Percentiles rank a stretch among this genome's conserved stretches.
Evolutionary conservation across 805 yeast genomes (phyloP).

Genomic region (Saccharomycopsis sp.): DNA sequence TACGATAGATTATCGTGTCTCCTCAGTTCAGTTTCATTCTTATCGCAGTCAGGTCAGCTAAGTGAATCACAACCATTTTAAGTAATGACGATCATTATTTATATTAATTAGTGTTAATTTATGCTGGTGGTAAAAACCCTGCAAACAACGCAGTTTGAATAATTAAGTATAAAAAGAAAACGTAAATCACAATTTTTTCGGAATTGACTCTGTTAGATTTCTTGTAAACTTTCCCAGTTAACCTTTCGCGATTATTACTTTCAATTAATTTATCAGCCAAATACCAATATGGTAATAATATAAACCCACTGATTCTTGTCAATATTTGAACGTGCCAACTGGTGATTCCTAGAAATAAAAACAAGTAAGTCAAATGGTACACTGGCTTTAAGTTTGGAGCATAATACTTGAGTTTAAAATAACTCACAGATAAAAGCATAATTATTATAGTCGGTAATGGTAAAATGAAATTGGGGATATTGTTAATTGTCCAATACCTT

Average conservation of each 20-base stretch:
- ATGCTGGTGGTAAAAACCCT: conserved; percentile 94
- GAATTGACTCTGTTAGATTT: not conserved
- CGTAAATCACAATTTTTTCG: conserved; percentile 37
- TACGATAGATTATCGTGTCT: too few species aligned
- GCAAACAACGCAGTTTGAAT: conserved; percentile 69
- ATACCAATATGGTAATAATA: conserved; percentile 75
- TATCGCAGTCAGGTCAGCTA: too few species aligned
- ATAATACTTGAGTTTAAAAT: conserved; percentile 33
- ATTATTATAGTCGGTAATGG: conserved; percentile 61
- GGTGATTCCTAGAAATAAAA: conserved; percentile 45
- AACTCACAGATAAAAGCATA: conserved; percentile 34
- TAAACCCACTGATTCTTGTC: conserved; percentile 68
- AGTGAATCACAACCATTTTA: too few species aligned
- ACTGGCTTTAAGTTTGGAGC: conserved; percentile 33
- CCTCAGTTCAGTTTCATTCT: too few species aligned
- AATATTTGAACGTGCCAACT: conserved; percentile 84
- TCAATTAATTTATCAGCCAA: conserved; percentile 36
- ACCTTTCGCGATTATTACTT: conserved; percentile 20
- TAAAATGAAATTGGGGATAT: conserved; percentile 75
- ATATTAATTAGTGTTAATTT: too few species aligned
- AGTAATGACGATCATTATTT: too few species aligned
- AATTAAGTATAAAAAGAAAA: conserved; percentile 55
- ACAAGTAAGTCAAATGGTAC: conserved; percentile 35
- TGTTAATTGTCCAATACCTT: conserved; percentile 73
- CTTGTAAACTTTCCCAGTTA: conserved; percentile 17